Base-by-base conservation (phyloP, 805 yeast genomes). In the Starmerella davenportii region DNA sequence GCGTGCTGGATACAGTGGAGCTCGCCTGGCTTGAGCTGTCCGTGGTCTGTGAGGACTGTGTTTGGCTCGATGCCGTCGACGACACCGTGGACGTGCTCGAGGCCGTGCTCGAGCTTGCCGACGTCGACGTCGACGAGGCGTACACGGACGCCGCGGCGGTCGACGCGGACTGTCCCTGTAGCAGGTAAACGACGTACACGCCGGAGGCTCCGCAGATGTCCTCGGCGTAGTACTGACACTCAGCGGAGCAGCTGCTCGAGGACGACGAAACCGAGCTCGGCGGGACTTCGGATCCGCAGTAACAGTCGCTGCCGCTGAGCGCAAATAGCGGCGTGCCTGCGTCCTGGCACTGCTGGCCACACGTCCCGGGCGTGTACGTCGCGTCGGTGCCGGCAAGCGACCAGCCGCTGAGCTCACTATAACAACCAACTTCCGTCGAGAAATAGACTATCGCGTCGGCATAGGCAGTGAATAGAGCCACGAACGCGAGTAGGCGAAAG, bases 191-290 rank as follows among this genome's bases (percentile, higher is more conserved):
- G 42, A 54, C 38, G 53, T 43, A 56, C 47, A 66, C 65, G 39
- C 65, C 66, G 21, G 54, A 59, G 24, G 78, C 79, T 46, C 84
- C 84, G 57, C 93, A 80, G 8, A 44, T 59, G 39, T 76, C 77
- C 3, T 47, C 33, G 8, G 71, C 68, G 56, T 66, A 81, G n/a
- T 82, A 92, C 17, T 52, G 54, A 57, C 93, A 81, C 4, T 48
- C 29, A 1, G 49, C 42, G 36, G 53, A 44, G 57, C 84, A 76
- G 19, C 56, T 43, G 32, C 51, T 41, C 2, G 56, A 51, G 14
- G 9, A n/a, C 19, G 58, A 23, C 2, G 49, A 42, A 9, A 52
- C 46, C 36, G 43, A 39, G 3, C 72, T 64, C 3, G 63, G 51
- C 8, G 68, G 61, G 1, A 56, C 41, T 1, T 59, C 43, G 49